Percentiles rank a stretch among this genome's conserved stretches.
Conservation (phyloP, 345 rosid species). For the Carallia brachiata region DNA sequence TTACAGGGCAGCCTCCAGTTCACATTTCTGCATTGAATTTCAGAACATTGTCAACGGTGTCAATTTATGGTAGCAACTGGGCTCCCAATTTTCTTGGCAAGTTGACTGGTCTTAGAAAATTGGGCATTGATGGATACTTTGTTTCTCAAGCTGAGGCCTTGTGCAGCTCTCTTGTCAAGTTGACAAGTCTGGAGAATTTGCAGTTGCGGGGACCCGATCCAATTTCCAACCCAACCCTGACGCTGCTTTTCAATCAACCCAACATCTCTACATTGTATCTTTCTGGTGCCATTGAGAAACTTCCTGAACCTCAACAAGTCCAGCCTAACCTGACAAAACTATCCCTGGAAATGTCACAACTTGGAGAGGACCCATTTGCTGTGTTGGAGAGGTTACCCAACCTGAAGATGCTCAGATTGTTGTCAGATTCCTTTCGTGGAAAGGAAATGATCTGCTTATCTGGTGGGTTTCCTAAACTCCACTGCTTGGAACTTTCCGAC, state of each 20-base stretch:
- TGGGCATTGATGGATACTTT: conserved; percentile 4
- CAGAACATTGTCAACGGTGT: background rate
- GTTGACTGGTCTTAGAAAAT: conserved; percentile 1
- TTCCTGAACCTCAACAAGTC: conserved; percentile 5
- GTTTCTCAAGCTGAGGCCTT: conserved; percentile 5
- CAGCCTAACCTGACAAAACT: conserved; percentile 8
- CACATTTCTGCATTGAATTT: background rate
- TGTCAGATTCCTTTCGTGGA: conserved; percentile 8
- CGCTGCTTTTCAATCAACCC: background rate
- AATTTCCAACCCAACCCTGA: background rate
- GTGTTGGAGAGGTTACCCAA: background rate
- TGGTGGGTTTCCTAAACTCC: conserved; percentile 9
- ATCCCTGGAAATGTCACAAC: background rate
- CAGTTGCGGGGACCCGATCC: background rate
- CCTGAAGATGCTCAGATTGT: conserved; percentile 10
- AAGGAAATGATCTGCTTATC: conserved; percentile 8
- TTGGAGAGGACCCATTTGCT: background rate
- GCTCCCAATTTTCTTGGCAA: background rate
- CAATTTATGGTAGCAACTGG: background rate
- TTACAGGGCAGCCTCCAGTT: background rate
- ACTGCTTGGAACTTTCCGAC: background rate
- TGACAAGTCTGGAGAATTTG: background rate
- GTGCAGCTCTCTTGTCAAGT: background rate
- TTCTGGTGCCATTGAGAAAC: conserved; percentile 1
- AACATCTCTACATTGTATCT: background rate